Evolutionary conservation across 2,329 filamentous ascomycete species (phyloP), one percentile per base, ranked within the genome.

Genomic region (Dactylonectria estremocensis): DNA sequence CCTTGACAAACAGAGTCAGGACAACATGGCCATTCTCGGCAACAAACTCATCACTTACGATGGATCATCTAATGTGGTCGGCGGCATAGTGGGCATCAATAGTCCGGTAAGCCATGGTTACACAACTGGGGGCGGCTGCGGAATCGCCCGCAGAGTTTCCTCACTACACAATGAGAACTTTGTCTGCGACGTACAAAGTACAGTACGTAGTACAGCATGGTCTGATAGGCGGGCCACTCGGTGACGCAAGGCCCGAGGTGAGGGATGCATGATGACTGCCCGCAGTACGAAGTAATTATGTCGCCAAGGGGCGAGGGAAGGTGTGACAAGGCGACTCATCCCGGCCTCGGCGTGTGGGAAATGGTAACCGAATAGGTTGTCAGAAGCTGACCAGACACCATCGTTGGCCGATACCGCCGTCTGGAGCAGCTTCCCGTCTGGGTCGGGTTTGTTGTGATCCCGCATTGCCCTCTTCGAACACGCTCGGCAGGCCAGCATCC

Each of bases 61-160:
- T 16, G 11, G 13, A 40, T n/a, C 8, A 16, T n/a, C 50, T n/a
- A 28, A 53, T 37, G 50, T 35, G 50, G n/a, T 53, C 28, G 8
- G n/a, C 24, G n/a, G 14, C 28, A 37, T 9, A 22, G n/a, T 16
- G 50, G 48, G 45, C 48, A 49, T 69, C 53, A 60, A 63, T 61
- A 57, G 48, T 31, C 49, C 24, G 24, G 48, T 31, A 64, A 64
- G 55, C 33, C 49, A 59, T 64, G 31, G 66, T 67, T 71, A 69
- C 69, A 72, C 71, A 59, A 61, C 53, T 61, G 48, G 54, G 49
- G 49, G 62, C 54, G 58, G 58, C 65, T 60, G 31, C 62, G 60
- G 58, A 62, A 64, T 65, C 49, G 57, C 54, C 65, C 61, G 56
- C 56, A 61, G 22, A 49, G 50, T 57, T 33, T n/a, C 28, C 54